Evolutionary conservation across 2,329 filamentous ascomycete species (phyloP), one percentile per base, ranked within the genome.

Genomic region (Trichoderma oligosporum): DNA sequence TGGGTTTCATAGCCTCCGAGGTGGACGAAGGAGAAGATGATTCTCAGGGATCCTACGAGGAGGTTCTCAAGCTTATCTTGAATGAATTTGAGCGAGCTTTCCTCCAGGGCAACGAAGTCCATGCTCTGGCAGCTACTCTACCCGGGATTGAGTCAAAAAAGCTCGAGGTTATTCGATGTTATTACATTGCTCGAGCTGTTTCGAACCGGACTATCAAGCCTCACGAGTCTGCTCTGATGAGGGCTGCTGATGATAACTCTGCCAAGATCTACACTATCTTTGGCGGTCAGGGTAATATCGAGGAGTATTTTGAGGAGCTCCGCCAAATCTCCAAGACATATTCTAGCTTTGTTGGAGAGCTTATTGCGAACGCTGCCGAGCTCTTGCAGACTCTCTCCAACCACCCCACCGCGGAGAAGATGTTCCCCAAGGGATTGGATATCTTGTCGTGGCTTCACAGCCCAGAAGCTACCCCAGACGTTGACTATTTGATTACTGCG

Each of bases 261-360:
- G 92, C 92, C 55, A 87, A 84, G 66, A 83, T 99, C 60, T 99
- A 96, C 78, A 92, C 87, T 63, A 91, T 99, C 61, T 96, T 97
- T 65, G 94, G 94, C 60, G 94, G 94, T 6, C 94, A 99, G 73
- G 94, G 94, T 66, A 99, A 99, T 74, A 97, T 99, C 62, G 93
- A 99, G 75, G 95, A 99, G 76, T 99, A 99, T 76, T 99, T 99
- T 68, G 93, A 99, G 65, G 94, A 99, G 78, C 83, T 99, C 61
- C 86, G 94, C 57, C 88, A 96, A 72, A 83, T 97, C 58, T 93
- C 93, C 78, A 85, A 81, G 66, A 96, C 92, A 59, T 99, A 99
- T 75, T 87, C 89, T 11, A 88, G 88, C 25, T 95, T 99, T 64
- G 85, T 97, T 4, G 88, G 90, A 64, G 91, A 95, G 63, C 85